Base-by-base conservation (phyloP, 768 basidiomycete genomes). In the Postia placenta region DNA sequence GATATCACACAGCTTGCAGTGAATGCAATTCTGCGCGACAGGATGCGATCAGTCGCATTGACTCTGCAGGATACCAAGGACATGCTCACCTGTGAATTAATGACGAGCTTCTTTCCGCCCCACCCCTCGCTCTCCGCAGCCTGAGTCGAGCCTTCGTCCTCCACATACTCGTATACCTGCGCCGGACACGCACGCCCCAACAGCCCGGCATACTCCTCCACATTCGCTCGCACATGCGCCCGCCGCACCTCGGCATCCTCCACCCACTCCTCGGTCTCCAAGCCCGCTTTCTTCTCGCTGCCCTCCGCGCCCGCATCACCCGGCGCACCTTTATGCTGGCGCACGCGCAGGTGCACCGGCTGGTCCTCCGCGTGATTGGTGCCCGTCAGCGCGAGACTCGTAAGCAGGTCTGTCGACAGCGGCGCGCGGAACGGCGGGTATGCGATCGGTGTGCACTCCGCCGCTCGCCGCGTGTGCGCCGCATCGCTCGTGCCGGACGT, bases 301-400 rank as follows among this genome's bases (percentile, higher is more conserved):
- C 36, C 60, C 60, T 47, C 64, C 62, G 9, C 50, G 52, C 59
- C 60, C 15, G 54, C 56, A 20, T 61, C 59, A 40, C 59, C 59
- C 5, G 51, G 43, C 23, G 67, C 62, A 25, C 66, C 53, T 14
- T 65, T 30, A 54, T 64, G 57, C 50, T 58, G 59, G 39, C 68
- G 82, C 64, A 96, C 79, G 26, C 86, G 75, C 42, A 98, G 72
- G 67, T 99, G 96, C 12, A 91, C 72, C 2, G 86, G 92, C 64
- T 97, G 92, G 64, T 97, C 92, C 64, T 99, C 95, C n/a, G 87
- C 84, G 60, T 98, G 95, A 62, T 95, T 95, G 14, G 95, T 97
- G 0, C 88, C 90, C 5, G 95, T 96, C 38, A 96, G 75, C 2
- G 88, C 76, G 30, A 99, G 77, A 27, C 87, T 87, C 0, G 92